These are phyloP conservation scores for Fraxinus cuspidata DNA, from an alignment of 257 asterid genomes.

Conservation along the genomic window DNA sequence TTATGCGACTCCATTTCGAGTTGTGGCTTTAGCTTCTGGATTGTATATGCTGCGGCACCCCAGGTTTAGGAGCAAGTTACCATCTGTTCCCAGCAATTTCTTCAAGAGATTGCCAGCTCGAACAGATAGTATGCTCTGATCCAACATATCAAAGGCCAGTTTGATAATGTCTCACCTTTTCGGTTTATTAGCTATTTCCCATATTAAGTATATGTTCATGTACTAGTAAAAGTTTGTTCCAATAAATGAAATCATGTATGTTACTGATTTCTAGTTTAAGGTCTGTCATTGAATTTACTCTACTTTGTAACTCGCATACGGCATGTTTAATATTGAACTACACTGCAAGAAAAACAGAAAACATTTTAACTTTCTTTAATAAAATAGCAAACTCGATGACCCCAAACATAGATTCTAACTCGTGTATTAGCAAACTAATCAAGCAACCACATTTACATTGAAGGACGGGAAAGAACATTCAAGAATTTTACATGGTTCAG, in stretches of 20 bases:
- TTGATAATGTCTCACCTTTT: not conserved
- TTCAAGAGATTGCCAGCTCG: slow-evolving; percentile 65
- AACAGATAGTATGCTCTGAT: slow-evolving; percentile 69
- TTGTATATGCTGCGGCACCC: slow-evolving; percentile 67
- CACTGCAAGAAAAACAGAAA: not conserved
- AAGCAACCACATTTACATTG: no score
- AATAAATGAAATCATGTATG: not conserved
- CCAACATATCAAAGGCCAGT: not conserved
- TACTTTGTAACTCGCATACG: not conserved
- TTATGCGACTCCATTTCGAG: slow-evolving; percentile 54
- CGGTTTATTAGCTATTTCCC: not conserved
- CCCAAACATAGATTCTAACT: no score
- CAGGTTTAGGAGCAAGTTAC: slow-evolving; percentile 68
- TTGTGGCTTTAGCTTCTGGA: slow-evolving; percentile 51
- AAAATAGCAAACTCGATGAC: no score
- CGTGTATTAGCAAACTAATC: no score
- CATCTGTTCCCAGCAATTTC: slow-evolving; percentile 67
- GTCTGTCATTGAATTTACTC: not conserved
- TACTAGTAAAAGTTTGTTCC: not conserved
- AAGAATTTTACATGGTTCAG: no score
- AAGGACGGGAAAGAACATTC: no score
- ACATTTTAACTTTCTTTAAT: no score
- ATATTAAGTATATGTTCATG: no score
- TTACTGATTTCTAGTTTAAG: not conserved
- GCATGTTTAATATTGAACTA: not conserved